Base-by-base conservation (phyloP, 2,329 filamentous ascomycete species). In the Penicillium sp. region DNA sequence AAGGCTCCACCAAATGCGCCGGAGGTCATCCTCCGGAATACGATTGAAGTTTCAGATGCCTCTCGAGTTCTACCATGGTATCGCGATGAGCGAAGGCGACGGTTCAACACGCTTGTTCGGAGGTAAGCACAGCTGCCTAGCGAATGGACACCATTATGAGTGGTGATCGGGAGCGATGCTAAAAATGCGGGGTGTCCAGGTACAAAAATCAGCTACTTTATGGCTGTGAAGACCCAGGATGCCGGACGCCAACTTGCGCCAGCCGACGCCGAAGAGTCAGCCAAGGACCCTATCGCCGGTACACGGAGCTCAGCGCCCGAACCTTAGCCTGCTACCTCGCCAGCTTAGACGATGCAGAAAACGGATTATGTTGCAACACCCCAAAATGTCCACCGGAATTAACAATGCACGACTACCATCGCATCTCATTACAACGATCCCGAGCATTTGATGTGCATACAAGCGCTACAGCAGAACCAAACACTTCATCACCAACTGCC, bases 191-290 rank as follows among this genome's bases (percentile, higher is more conserved):
- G 12, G 12, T 13, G 3, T 10, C 42, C 35, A 90, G 85, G 54
- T 93, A 85, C 57, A 79, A 89, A 33, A 71, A 77, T 22, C 88
- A 95, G 64, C 76, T 95, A n/a, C 78, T 87, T 39, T 76, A 84
- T 48, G 88, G 88, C 47, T 95, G 88, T 59, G 78, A 77, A 45
- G 77, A 76, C 47, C 68, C 73, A 36, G 69, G 73, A 35, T 95
- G 88, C 64, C 72, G 71, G 23, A 90, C 80, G 1, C 67, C 85
- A 10, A 90, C 85, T 10, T 95, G 88, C 66, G 83, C 90, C 56
- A 87, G 81, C 44, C 87, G 78, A 59, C 79, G 84, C 38, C 83
- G 76, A 61, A 76, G 84, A 48, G 67, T 81, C 27, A 75, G 78
- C 22, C 77, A 78, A 47, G 75, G 75, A 0, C 86, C 86, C 2